Conservation (phyloP, 2,329 filamentous ascomycete species). For the Parastagonospora nodorum region DNA sequence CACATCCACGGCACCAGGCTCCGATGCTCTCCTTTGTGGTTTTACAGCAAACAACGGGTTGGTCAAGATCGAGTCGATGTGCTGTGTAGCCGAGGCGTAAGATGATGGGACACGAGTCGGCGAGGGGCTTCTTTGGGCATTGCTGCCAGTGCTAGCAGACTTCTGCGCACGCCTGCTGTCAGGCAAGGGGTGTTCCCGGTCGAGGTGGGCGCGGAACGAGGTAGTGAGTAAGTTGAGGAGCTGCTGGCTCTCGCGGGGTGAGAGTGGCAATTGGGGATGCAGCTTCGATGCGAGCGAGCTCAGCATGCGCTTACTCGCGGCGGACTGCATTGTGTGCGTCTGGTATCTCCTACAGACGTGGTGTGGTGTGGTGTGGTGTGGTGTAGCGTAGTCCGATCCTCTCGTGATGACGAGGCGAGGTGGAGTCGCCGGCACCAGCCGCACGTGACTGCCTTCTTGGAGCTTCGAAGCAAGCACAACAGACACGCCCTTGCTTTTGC, state of each 20-base stretch:
- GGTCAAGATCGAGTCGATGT: constrained; percentile 57
- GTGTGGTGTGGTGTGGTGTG: neutral
- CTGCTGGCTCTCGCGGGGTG: constrained; percentile 62
- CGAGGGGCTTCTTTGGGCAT: constrained; percentile 11
- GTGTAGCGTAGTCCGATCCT: neutral
- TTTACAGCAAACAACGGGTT: constrained; percentile 55
- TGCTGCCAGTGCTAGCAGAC: constrained; percentile 5
- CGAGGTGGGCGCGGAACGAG: constrained; percentile 67
- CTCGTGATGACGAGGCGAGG: constrained; percentile 1
- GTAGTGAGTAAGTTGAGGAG: constrained; percentile 65
- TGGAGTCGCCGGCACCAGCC: neutral
- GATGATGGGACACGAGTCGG: constrained; percentile 37
- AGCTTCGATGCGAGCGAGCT: constrained; percentile 58
- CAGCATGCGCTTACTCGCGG: constrained; percentile 46
- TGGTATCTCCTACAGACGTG: neutral
- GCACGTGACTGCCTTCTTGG: constrained; percentile 3
- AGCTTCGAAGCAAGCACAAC: neutral
- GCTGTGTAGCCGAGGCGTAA: constrained; percentile 48
- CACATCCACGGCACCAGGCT: constrained; percentile 29
- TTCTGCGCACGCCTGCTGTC: constrained; percentile 2
- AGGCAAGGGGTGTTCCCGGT: constrained; percentile 58
- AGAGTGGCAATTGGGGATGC: constrained; percentile 58
- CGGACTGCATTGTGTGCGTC: constrained; percentile 54
- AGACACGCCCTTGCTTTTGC: neutral
- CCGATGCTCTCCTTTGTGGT: constrained; percentile 31